Evolutionary conservation across 164 flowering plant species (phyloP).

Genomic region (Euptelea pleiosperma): DNA sequence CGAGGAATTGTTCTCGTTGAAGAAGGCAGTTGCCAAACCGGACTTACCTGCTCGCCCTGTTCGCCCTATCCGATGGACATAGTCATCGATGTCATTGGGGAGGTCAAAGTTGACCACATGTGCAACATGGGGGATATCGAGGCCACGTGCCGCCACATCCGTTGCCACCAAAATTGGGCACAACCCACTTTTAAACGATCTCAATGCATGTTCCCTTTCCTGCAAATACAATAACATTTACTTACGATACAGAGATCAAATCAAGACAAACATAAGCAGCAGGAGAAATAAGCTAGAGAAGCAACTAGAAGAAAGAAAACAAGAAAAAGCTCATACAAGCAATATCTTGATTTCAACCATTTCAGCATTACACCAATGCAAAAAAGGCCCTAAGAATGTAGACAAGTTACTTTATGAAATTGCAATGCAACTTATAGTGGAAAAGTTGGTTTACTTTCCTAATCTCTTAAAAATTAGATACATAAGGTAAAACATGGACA

Average conservation of each 20-base stretch:
- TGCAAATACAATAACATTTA: slow-evolving; percentile 19
- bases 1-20: slow-evolving; percentile 54
- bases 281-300: background rate
- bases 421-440: too few species aligned
- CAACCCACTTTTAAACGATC: slow-evolving; percentile 63
- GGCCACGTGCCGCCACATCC: slow-evolving; percentile 85
- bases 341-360: too few species aligned
- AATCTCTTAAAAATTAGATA: too few species aligned
- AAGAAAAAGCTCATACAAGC: too few species aligned
- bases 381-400: too few species aligned
- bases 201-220: slow-evolving; percentile 70
- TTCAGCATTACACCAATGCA: too few species aligned
- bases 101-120: slow-evolving; percentile 81
- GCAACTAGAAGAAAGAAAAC: background rate
- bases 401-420: too few species aligned
- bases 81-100: slow-evolving; percentile 79
- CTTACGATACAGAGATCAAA: background rate
- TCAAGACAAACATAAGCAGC: background rate
- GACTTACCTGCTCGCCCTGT: slow-evolving; percentile 73
- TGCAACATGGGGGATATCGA: slow-evolving; percentile 74
- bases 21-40: slow-evolving; percentile 74
- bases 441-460: too few species aligned
- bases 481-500: too few species aligned
- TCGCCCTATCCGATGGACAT: slow-evolving; percentile 70
- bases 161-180: slow-evolving; percentile 76